Evolutionary conservation across 1,284 basidiomycete genomes (phyloP), one percentile per base, ranked within the genome.

Genomic region (Thecaphora thlaspeos): DNA sequence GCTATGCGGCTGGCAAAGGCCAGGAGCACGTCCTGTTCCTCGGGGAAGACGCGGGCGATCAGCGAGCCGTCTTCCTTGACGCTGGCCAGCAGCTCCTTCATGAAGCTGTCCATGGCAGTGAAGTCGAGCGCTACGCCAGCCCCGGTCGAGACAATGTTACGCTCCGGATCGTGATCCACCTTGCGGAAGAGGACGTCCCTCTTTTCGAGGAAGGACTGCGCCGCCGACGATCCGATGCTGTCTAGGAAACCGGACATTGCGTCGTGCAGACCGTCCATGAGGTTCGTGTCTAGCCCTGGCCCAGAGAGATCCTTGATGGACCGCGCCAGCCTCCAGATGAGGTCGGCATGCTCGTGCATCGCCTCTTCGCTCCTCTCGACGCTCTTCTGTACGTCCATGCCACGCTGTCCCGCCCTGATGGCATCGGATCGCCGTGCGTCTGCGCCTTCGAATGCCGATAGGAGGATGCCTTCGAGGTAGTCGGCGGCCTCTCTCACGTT

Each of bases 61-160:
- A 88, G 82, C 4, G 86, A 81, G 1, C 91, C 91, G 63, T 96
- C 87, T 38, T 87, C 84, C 3, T 81, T 76, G 12, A 97, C 82
- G 5, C 17, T 82, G 4, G 80, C 79, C 1, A 92, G 75, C 2
- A 93, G 81, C 43, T 84, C 83, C 0, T 80, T 80, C 81, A 97
- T 92, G 79, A 93, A 96, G 15, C 81, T 83, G 73, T 95, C 91
- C 94, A 97, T 96, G 0, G 93, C 84, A 19, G 87, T 88, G 71
- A 98, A 96, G 71, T 89, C 86, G 32, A 94, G 82, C 22, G 80
- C 77, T 14, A 62, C 54, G 10, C 68, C 61, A 1, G 47, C 38
- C 2, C 34, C 36, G 19, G 45, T 30, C 12, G 30, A 21, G 40
- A 36, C 38, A 23, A 54, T 51, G 43, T 95, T 95, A 58, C 87